phyloP scores from a whole-genome alignment of 1,284 basidiomycete species.

The Inonotus hispidus region DNA sequence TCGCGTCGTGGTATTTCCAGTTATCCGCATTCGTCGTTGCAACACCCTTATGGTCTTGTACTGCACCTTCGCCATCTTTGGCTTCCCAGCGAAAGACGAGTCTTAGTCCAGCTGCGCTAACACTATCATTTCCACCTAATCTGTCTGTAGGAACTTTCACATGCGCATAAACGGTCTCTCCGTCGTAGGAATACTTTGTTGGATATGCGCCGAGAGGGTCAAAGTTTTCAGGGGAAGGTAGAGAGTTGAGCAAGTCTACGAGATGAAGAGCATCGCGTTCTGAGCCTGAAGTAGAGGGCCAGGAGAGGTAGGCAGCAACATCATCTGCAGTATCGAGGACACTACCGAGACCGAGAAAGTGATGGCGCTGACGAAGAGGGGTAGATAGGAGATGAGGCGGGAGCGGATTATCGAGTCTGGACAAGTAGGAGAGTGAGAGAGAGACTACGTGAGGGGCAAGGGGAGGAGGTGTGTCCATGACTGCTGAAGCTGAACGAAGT shows the following conservation, averaged over 20 bases:
- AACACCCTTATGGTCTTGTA: background rate
- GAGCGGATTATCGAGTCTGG: constrained; percentile 43
- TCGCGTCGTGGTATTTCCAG: constrained; percentile 69
- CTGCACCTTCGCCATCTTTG: constrained; percentile 22
- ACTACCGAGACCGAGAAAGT: constrained; percentile 51
- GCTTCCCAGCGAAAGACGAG: constrained; percentile 64
- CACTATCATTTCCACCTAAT: constrained; percentile 15
- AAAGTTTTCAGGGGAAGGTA: constrained; percentile 35
- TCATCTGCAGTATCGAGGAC: constrained; percentile 50
- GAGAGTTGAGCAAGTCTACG: constrained; percentile 43
- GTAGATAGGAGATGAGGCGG: constrained; percentile 58
- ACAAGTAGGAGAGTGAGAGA: constrained; percentile 53
- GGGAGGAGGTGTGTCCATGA: constrained; percentile 25
- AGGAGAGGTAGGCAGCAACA: constrained; percentile 54
- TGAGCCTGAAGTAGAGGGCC: constrained; percentile 43
- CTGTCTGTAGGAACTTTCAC: constrained; percentile 40
- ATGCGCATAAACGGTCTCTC: constrained; percentile 56
- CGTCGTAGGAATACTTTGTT: constrained; percentile 54
- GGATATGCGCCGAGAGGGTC: constrained; percentile 31
- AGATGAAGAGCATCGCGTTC: constrained; percentile 26
- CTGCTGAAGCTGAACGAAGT: background rate
- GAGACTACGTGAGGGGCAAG: constrained; percentile 37
- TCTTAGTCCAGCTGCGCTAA: constrained; percentile 38
- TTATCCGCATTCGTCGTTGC: constrained; percentile 10
- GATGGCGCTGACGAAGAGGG: constrained; percentile 57